A percentile compares a stretch with the other conserved stretches of the same genome.
phyloP scores from a whole-genome alignment of 75 land plant species.

The Cryptomeria japonica region DNA sequence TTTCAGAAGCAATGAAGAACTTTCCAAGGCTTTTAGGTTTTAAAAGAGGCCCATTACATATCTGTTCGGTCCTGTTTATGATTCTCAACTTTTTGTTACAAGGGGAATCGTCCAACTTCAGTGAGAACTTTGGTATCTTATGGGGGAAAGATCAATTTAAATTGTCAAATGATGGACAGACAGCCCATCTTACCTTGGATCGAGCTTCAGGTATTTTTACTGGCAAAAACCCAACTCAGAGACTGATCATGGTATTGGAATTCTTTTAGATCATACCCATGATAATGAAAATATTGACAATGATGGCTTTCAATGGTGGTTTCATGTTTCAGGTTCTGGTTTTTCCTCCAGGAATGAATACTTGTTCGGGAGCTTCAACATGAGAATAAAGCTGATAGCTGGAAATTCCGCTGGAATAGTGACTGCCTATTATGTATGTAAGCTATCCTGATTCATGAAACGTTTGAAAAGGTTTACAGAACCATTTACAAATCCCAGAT shows the following conservation, averaged over 20 bases:
- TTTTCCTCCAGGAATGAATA: slow-evolving; percentile 41
- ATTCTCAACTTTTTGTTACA: neutral
- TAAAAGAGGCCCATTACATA: neutral
- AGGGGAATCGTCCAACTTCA: neutral
- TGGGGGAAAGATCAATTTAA: neutral
- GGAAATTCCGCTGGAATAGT: slow-evolving; percentile 54
- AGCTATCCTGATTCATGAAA: neutral
- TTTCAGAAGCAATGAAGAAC: neutral
- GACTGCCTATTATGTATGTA: slow-evolving; percentile 58
- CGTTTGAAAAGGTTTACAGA: neutral
- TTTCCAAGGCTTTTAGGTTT: neutral
- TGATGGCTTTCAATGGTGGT: neutral
- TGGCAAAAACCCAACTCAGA: neutral
- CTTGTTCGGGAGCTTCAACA: slow-evolving; percentile 38
- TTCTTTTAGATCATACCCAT: neutral
- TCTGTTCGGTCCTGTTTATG: neutral
- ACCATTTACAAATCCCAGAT: neutral
- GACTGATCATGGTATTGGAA: neutral
- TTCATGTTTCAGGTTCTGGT: slow-evolving; percentile 42
- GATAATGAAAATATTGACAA: neutral
- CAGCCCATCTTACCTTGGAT: slow-evolving; percentile 1
- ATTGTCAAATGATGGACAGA: neutral
- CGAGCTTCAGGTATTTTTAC: neutral
- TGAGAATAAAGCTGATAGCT: slow-evolving; percentile 41
- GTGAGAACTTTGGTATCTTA: neutral